Base-by-base conservation (phyloP, 805 yeast genomes). In the Candida dajiaensis region DNA sequence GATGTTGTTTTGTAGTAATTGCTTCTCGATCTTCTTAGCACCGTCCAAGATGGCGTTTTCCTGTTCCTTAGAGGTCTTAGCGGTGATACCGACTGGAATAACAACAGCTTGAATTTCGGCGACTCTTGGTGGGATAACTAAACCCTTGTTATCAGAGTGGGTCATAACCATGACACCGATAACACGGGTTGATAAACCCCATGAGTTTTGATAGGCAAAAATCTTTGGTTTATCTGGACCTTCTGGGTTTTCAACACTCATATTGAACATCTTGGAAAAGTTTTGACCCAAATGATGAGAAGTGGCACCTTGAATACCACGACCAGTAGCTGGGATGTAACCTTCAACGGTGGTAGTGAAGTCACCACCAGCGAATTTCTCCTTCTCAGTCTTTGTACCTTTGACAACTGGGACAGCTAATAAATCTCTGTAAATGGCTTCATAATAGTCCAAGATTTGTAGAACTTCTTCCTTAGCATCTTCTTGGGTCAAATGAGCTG, bases 161-260 rank as follows among this genome's bases (percentile, higher is more conserved):
- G 89, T 80, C 99, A 94, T 94, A 50, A 89, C 89, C 98, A 94
- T 94, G 57, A 95, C 99, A 77, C 99, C 99, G 66, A 94, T 90
- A 55, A 86, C 94, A 73, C 99, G 88, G 49, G 99, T 94, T 42
- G 97, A 90, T 59, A 94, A 74, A 72, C 99, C 99, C 99, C 99
- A 94, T 12, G 97, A 90, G 76, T 95, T 94, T 74, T 94, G 99
- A 80, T 83, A 89, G 29, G 94, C 97, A 59, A 73, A 80, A 43
- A 90, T 73, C 72, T 89, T 86, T 63, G 94, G 95, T 65, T 85
- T 81, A 50, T 87, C 95, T 19, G 84, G 63, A 44, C 96, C 96
- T 50, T 85, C 85, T 56, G 99, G 99, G 68, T 89, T 87, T 72
- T 94, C 99, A 43, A 95, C 99, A 36, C 85, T 72, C 56, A 94